Conservation (phyloP, 306 rosid species). For the Aeschynomene evenia region DNA sequence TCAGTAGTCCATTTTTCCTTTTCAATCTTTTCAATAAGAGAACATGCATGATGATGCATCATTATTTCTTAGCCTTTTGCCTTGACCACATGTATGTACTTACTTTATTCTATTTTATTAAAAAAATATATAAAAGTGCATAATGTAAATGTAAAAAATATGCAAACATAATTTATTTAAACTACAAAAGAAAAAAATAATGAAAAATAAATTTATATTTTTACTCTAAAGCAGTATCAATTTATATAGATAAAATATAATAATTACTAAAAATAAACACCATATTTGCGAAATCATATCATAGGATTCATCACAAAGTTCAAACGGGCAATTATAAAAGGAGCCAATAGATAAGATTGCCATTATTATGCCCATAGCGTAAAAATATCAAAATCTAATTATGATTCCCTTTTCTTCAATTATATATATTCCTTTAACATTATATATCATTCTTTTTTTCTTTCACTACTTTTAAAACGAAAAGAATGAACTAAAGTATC, state of each 20-base stretch:
- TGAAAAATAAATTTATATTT: no score
- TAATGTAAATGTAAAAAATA: no score
- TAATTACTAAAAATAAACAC: not conserved
- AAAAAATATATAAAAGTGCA: no score
- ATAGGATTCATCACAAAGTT: not conserved
- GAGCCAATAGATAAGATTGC: not conserved
- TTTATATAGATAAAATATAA: not conserved
- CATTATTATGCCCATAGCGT: not conserved
- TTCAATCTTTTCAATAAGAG: no score
- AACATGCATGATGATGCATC: no score
- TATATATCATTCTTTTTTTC: not conserved
- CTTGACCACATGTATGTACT: no score
- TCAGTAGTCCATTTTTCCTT: no score
- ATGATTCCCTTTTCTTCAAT: constrained; percentile 14
- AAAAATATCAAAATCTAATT: constrained; percentile 5
- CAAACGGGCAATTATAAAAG: constrained; percentile 5
- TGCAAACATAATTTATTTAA: no score
- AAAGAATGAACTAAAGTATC: not conserved
- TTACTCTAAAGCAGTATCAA: not conserved
- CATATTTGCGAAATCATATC: not conserved
- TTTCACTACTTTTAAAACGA: constrained; percentile 1
- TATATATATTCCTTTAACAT: no score
- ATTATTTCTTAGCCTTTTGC: no score
- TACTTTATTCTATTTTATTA: no score
- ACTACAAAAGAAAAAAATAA: no score